Percentiles rank a stretch among this genome's conserved stretches.
Evolutionary conservation across 2,329 filamentous ascomycete genomes (phyloP).

Genomic region (Intubia oerlemansii): DNA sequence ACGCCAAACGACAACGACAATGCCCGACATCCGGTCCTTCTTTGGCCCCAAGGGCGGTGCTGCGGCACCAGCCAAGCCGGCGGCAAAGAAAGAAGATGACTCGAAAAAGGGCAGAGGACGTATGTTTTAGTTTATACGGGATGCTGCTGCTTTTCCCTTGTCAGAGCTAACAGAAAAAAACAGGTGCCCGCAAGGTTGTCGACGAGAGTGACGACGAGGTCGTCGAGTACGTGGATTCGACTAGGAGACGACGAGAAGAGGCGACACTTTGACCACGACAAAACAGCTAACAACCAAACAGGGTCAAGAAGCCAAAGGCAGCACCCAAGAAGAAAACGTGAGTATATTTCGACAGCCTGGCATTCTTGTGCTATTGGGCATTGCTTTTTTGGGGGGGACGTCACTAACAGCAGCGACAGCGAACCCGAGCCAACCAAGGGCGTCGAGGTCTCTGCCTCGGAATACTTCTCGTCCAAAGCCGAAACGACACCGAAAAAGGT

Average conservation of each 20-base stretch:
- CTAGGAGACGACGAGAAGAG: too few relatives aligned
- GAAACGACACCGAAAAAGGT: conserved; percentile 22
- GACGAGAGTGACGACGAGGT: conserved; percentile 10
- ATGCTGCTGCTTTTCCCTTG: too few relatives aligned
- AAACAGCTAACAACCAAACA: conserved; percentile 8
- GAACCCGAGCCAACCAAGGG: conserved; percentile 23
- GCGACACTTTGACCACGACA: too few relatives aligned
- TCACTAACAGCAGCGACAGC: conserved; percentile 8
- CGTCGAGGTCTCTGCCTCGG: conserved; percentile 30
- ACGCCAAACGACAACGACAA: too few relatives aligned
- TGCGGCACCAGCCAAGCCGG: conserved; percentile 17
- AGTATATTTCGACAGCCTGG: too few relatives aligned
- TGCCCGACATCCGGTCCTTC: conserved; percentile 58
- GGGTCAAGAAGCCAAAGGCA: conserved; percentile 33
- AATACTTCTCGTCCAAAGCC: conserved; percentile 31
- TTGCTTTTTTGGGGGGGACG: too few relatives aligned
- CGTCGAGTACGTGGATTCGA: conserved; percentile 14
- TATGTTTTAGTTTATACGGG: too few relatives aligned
- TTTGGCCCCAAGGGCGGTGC: conserved; percentile 40
- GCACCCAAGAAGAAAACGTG: conserved; percentile 34
- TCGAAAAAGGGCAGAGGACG: conserved; percentile 9
- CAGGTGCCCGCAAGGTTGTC: conserved; percentile 12
- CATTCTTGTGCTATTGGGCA: too few relatives aligned
- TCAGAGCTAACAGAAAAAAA: too few relatives aligned
- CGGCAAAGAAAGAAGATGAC: conserved; percentile 16